Conservation (phyloP, 179 eudicot genomes). For the Beta corolliflora region DNA sequence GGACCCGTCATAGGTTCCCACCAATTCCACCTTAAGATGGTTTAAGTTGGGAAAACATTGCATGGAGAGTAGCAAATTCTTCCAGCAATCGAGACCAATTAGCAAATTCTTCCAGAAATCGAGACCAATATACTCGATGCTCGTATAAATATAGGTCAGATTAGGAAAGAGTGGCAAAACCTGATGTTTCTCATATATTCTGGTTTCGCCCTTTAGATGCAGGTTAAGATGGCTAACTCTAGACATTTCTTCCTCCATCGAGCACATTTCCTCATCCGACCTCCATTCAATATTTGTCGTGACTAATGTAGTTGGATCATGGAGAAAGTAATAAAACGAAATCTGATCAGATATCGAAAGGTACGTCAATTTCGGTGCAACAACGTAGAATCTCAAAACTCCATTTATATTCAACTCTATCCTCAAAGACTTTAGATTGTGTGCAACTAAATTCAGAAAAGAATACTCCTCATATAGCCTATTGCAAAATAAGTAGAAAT, state of each 20-base stretch:
- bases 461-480: background rate
- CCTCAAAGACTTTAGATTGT: background rate
- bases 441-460: background rate
- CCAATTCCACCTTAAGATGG: background rate
- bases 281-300: background rate
- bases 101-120: too few relatives aligned
- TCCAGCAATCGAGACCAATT: too few relatives aligned
- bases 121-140: background rate
- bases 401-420: background rate
- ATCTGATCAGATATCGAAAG: background rate
- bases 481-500: too few relatives aligned
- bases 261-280: too few relatives aligned
- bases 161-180: background rate
- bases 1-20: background rate
- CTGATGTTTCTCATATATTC: background rate
- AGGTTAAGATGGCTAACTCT: too few relatives aligned
- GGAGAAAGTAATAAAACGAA: background rate
- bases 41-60: conserved; percentile 7
- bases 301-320: background rate
- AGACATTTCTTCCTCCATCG: too few relatives aligned
- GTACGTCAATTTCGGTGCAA: background rate
- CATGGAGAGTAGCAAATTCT: background rate
- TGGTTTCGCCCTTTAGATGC: too few relatives aligned
- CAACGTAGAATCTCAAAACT: background rate
- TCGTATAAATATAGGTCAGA: background rate